These are phyloP conservation scores for Nothophaeocryptopus gaeumannii DNA, from an alignment of 2,329 filamentous ascomycete genomes.

Conservation along the genomic window DNA sequence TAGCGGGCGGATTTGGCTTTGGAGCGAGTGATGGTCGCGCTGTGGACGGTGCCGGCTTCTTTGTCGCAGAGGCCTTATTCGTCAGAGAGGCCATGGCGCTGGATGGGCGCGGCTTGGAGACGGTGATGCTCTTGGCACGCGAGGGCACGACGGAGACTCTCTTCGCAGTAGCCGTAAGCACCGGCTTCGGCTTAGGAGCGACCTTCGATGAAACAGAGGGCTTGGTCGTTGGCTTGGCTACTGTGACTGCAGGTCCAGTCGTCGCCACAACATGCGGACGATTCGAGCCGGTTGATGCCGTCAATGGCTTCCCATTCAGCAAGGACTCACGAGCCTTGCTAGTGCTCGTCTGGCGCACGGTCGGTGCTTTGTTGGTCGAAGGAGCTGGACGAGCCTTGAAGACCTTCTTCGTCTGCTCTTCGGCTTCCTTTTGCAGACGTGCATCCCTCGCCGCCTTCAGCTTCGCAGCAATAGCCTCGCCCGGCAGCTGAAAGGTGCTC, in stretches of 20 bases:
- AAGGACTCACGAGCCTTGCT: conserved; percentile 45
- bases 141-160: not conserved
- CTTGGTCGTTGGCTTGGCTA: conserved; percentile 4
- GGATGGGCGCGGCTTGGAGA: conserved; percentile 5
- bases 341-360: conserved; percentile 47
- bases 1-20: conserved; percentile 13
- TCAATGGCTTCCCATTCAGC: conserved; percentile 23
- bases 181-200: conserved; percentile 1
- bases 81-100: not conserved
- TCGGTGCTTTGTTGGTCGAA: conserved; percentile 24
- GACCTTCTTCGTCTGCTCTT: conserved; percentile 35
- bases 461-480: conserved; percentile 53
- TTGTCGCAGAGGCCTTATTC: not conserved
- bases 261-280: conserved; percentile 27
- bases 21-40: conserved; percentile 10
- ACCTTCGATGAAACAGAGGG: conserved; percentile 8
- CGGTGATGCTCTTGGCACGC: not conserved
- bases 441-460: conserved; percentile 52
- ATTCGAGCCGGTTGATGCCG: conserved; percentile 7
- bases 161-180: not conserved
- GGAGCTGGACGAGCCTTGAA: conserved; percentile 51
- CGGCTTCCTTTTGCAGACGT: conserved; percentile 44
- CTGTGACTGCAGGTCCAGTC: conserved; percentile 11
- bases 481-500: conserved; percentile 52
- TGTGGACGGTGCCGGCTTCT: not conserved